phyloP scores from a whole-genome alignment of 2,329 filamentous ascomycete species.

The Ophiostoma himal-ulmi region DNA sequence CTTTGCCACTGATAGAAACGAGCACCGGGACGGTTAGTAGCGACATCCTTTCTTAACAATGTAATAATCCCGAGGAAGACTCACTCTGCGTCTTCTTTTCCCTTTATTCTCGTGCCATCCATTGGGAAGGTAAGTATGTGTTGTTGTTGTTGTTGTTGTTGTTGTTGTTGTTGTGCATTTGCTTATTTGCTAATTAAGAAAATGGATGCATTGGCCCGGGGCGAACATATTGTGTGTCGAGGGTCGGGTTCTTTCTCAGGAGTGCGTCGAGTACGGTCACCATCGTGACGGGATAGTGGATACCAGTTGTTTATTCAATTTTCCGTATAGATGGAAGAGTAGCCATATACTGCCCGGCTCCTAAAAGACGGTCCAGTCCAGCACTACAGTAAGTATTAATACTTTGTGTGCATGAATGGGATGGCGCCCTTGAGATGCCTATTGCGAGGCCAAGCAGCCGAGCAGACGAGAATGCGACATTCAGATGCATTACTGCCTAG shows the following conservation, averaged over 20 bases:
- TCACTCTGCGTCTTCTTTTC: not conserved
- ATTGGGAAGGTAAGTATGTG: not conserved
- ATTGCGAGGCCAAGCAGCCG: not conserved
- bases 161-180: not conserved
- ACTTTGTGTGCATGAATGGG: not conserved
- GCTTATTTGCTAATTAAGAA: not conserved
- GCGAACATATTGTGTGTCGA: too few species aligned
- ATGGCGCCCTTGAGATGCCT: not conserved
- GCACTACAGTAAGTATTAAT: not conserved
- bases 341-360: too few species aligned
- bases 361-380: too few species aligned
- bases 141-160: not conserved
- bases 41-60: not conserved
- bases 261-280: too few species aligned
- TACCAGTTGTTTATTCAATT: too few species aligned
- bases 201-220: not conserved
- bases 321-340: too few species aligned
- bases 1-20: not conserved
- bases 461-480: not conserved
- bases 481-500: conserved; percentile 1
- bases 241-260: too few species aligned
- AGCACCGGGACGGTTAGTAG: not conserved
- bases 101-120: not conserved
- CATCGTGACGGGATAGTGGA: too few species aligned
- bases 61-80: not conserved